Base-by-base conservation (phyloP, 352 stramenopile species). In the Phytopythium kandeliae region DNA sequence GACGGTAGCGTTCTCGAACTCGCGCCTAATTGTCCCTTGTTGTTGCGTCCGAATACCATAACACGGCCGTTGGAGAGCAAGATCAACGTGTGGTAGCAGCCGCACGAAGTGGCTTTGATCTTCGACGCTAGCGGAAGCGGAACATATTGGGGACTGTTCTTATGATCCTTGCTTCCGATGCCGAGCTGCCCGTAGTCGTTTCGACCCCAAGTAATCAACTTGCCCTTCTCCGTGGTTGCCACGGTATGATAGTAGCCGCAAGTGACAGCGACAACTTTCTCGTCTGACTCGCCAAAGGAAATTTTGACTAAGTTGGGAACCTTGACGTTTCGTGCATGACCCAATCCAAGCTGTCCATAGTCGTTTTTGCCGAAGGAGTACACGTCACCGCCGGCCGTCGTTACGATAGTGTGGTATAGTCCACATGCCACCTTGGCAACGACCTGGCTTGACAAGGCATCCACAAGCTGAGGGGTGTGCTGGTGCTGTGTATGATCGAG, bases 11-110 rank as follows among this genome's bases (percentile, higher is more conserved):
- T 92, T 43, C 82, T 71, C 10, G 79, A 78, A 2, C 82, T 84
- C 6, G 79, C 74, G 1, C 85, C 82, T 17, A 93, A 78, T 28
- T 95, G 85, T 0, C 85, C 82, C 45, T 95, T 95, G 57, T 95
- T 95, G 61, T 95, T 95, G 37, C 85, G 74, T 6, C 85, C 82
- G 65, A 95, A 95, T 0, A 91, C 82, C 82, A 95, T 92, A 13
- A 92, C 79, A 1, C 80, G 69, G 5, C 81, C 82, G 38, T 90
- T 93, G 2, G 69, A 72, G 13, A 92, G 67, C 26, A 95, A 25
- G 51, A 95, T 75, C 2, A 95, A 55, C 16, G 79, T 84, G 55
- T 95, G 85, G 43, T 95, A 95, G 55, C 85, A 95, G 3, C 85
- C 85, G 34, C 82, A 95, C 1, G 85, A 92, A 2, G 80, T 75